Evolutionary conservation across 495 filamentous ascomycete species (phyloP), one percentile per base, ranked within the genome.

Genomic region (Xylaria scruposa): DNA sequence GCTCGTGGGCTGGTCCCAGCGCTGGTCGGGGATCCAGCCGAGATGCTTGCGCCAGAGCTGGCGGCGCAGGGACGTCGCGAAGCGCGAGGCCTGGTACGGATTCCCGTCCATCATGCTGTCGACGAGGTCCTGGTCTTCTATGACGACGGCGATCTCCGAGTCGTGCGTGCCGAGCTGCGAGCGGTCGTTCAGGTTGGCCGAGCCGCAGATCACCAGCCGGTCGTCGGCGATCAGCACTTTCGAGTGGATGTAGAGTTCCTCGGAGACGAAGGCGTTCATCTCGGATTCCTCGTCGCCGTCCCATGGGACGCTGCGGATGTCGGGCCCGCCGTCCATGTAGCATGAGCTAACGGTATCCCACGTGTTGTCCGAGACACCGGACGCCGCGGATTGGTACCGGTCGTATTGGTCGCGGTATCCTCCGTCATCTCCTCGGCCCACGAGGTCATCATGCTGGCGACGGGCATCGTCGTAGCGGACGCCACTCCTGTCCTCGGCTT

Each of bases 151-250:
- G 72, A 95, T 93, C 72, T 95, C 92, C 6, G 90, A 93, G 81
- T 97, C 94, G 81, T 96, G 93, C 68, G 87, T 85, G 21, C 95
- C 95, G 19, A 97, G 87, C 80, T 98, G 95, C 26, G 92, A 95
- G 72, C 95, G 92, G 81, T 98, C 95, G 82, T 98, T 98, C 53
- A 98, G 81, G 80, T 98, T 98, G 44, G 95, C 95, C 0, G 92
- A 95, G 61, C 95, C 95, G 81, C 92, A 94, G 78, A 98, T 95
- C 38, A 94, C 95, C 63, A 93, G 82, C 7, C 89, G 88, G 81
- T 98, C 95, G 77, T 98, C 95, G 67, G 95, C 95, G 78, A 98
- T 95, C 73, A 97, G 88, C 46, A 97, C 88, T 85, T 98, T 98
- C 75, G 91, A 91, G 83, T 98, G 95, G 70, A 97, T 91, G 79